These are phyloP conservation scores for Talaromyces pinophilus DNA, from an alignment of 2,329 filamentous ascomycete genomes.

Conservation along the genomic window DNA sequence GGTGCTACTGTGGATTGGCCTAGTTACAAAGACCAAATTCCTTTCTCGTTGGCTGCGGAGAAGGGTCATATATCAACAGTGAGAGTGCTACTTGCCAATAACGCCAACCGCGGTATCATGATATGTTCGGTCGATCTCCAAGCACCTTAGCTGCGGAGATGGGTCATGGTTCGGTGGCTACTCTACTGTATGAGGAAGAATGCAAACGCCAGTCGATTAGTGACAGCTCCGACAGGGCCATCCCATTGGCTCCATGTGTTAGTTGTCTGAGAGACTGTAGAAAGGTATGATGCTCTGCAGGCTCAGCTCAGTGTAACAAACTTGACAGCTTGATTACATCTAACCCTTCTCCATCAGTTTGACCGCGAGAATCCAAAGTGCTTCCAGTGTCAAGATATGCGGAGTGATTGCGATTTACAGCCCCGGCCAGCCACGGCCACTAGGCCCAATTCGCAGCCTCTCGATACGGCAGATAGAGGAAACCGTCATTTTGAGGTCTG, in stretches of 20 bases:
- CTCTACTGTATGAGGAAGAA: background rate
- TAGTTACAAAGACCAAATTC: background rate
- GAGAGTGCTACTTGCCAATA: background rate
- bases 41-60: background rate
- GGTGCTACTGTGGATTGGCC: background rate
- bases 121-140: background rate
- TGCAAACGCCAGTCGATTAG: background rate
- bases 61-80: conserved; percentile 2
- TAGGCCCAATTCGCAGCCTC: background rate
- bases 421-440: background rate
- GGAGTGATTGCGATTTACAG: background rate
- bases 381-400: background rate
- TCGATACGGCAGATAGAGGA: background rate
- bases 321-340: background rate
- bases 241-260: background rate
- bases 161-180: background rate
- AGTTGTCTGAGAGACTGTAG: background rate
- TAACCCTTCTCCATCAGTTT: background rate
- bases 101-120: background rate
- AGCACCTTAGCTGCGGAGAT: background rate
- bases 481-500: background rate
- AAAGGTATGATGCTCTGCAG: background rate
- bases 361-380: background rate
- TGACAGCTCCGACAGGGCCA: background rate
- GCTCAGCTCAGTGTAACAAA: background rate